These are phyloP conservation scores for Vicia faba DNA, from an alignment of 306 rosid genomes.

Conservation along the genomic window DNA sequence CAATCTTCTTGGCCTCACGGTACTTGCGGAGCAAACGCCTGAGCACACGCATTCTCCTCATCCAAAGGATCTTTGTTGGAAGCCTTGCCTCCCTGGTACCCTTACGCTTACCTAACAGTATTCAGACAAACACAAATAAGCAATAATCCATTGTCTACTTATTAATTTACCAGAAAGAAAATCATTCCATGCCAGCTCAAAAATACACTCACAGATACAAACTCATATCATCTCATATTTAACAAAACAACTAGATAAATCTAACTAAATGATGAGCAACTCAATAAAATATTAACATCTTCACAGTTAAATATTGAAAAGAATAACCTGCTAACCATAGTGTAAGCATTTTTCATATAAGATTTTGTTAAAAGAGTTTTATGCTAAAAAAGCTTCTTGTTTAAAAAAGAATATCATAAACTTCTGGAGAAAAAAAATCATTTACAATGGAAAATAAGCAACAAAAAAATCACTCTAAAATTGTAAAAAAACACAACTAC, in stretches of 20 bases:
- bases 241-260: background rate
- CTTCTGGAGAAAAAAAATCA: background rate
- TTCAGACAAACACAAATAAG: conserved; percentile 7
- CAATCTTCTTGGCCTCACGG: conserved; percentile 85
- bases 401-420: too few relatives aligned
- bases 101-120: conserved; percentile 73
- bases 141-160: background rate
- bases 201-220: background rate
- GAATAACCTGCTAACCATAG: background rate
- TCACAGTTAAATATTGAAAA: background rate
- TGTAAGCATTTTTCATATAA: background rate
- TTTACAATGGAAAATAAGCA: background rate
- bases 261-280: background rate
- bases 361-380: background rate
- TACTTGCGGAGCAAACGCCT: conserved; percentile 97
- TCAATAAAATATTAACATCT: background rate
- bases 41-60: conserved; percentile 97
- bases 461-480: background rate
- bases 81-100: conserved; percentile 99
- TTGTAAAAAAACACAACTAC: background rate
- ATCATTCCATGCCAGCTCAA: too few relatives aligned
- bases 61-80: conserved; percentile 93
- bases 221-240: background rate
- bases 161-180: too few relatives aligned
- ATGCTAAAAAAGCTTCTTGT: background rate